Conservation (phyloP, 2,329 filamentous ascomycete species). For the Nannizzia gypsea region DNA sequence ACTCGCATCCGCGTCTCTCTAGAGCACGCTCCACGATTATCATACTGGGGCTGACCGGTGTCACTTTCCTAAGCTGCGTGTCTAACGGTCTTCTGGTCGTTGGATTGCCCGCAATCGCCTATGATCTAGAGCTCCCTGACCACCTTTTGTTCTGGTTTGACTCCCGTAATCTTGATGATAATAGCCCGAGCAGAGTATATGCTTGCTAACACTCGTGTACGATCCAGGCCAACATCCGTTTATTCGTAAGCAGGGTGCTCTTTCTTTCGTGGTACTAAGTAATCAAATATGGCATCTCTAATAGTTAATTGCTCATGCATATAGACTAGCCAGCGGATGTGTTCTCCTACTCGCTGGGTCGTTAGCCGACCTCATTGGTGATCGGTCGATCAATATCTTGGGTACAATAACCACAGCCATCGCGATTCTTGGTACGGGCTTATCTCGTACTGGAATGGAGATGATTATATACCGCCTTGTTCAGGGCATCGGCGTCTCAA, state of each 20-base stretch:
- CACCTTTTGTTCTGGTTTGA: slow-evolving; percentile 11
- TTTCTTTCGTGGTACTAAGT: background rate
- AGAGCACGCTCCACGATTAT: slow-evolving; percentile 7
- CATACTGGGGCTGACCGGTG: slow-evolving; percentile 8
- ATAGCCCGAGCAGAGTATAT: background rate
- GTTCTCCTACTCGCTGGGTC: slow-evolving; percentile 39
- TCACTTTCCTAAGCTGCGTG: slow-evolving; percentile 20
- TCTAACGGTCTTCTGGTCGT: slow-evolving; percentile 33
- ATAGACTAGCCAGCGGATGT: slow-evolving; percentile 29
- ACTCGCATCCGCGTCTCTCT: slow-evolving; percentile 5
- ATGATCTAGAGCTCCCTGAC: slow-evolving; percentile 22
- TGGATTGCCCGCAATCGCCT: slow-evolving; percentile 33
- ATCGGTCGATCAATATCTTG: slow-evolving; percentile 34
- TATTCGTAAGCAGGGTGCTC: slow-evolving; percentile 3
- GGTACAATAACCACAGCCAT: slow-evolving; percentile 33
- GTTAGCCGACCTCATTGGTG: slow-evolving; percentile 39
- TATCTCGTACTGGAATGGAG: slow-evolving; percentile 26
- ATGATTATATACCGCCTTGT: slow-evolving; percentile 37
- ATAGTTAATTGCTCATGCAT: slow-evolving; percentile 19
- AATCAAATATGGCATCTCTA: slow-evolving; percentile 9
- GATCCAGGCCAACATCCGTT: slow-evolving; percentile 10
- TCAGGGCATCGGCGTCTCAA: slow-evolving; percentile 34
- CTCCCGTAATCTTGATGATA: background rate
- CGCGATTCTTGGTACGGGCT: slow-evolving; percentile 33
- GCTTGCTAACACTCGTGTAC: background rate